phyloP scores from a whole-genome alignment of 2,329 filamentous ascomycete genomes.

The Alternaria triticina region DNA sequence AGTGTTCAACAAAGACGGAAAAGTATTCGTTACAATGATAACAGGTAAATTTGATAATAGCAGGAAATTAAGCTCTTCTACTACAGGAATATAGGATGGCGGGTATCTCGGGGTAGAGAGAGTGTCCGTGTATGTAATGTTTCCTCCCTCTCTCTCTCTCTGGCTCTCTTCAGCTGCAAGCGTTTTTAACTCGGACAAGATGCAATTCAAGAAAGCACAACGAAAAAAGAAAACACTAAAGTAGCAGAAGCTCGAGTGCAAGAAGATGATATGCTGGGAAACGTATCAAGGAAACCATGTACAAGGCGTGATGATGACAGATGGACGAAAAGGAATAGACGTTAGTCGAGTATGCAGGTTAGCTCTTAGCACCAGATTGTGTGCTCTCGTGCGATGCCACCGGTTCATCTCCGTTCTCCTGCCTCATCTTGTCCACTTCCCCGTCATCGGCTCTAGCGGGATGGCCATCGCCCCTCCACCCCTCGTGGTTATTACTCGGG shows the following conservation, averaged over 20 bases:
- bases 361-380: slow-evolving; percentile 2
- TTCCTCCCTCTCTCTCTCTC: neutral
- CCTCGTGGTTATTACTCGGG: slow-evolving; percentile 31
- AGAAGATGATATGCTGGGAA: neutral
- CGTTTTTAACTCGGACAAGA: neutral
- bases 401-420: neutral
- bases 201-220: neutral
- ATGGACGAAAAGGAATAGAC: neutral
- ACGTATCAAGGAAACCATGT: neutral
- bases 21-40: neutral
- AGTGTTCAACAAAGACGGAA: neutral
- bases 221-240: neutral
- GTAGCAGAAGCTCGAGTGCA: neutral
- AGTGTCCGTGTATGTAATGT: neutral
- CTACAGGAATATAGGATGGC: neutral
- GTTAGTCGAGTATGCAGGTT: neutral
- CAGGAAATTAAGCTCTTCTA: neutral
- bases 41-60: neutral
- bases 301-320: neutral
- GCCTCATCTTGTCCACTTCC: slow-evolving; percentile 3
- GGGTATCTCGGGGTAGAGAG: slow-evolving; percentile 1
- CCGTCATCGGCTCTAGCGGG: slow-evolving; percentile 20
- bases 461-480: slow-evolving; percentile 29
- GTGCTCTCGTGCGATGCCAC: neutral
- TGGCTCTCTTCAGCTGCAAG: neutral